These are phyloP conservation scores for Achaetomiella virescens DNA, from an alignment of 495 filamentous ascomycete species.

Conservation along the genomic window DNA sequence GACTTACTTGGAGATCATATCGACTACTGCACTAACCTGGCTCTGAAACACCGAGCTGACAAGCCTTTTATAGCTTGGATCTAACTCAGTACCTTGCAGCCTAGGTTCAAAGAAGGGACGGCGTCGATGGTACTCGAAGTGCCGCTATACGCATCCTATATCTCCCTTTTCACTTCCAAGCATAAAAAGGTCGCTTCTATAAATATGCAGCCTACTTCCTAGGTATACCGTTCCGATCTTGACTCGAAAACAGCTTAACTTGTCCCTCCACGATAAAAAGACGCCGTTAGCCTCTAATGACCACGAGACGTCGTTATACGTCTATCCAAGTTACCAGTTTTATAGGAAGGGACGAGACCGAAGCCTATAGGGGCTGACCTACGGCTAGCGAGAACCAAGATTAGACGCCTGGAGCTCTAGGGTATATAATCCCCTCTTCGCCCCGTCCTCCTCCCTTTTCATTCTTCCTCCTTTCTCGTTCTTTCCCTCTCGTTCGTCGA, in stretches of 20 bases:
- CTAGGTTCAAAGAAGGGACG: no score
- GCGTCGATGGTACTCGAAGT: no score
- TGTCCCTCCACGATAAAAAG: background rate
- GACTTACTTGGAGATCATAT: background rate
- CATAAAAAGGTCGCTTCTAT: background rate
- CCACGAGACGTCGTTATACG: background rate
- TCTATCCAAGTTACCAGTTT: background rate
- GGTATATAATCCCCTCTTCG: conserved; percentile 9
- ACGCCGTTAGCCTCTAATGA: background rate
- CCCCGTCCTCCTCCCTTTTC: conserved; percentile 12
- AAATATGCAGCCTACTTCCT: background rate
- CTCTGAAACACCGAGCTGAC: background rate
- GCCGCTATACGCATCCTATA: no score
- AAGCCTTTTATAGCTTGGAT: no score
- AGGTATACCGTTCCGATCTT: background rate
- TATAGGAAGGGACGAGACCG: background rate
- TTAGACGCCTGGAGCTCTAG: background rate
- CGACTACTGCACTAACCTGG: background rate
- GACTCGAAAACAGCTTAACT: background rate
- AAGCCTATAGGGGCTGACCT: background rate
- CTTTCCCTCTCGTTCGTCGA: background rate
- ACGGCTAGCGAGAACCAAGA: background rate
- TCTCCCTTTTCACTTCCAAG: no score
- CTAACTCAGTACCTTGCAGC: no score
- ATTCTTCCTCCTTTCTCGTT: conserved; percentile 6